Evolutionary conservation across 139 green algal genomes (phyloP), one percentile per base, ranked within the genome.

Genomic region (Limnomonas spitsbergensis): DNA sequence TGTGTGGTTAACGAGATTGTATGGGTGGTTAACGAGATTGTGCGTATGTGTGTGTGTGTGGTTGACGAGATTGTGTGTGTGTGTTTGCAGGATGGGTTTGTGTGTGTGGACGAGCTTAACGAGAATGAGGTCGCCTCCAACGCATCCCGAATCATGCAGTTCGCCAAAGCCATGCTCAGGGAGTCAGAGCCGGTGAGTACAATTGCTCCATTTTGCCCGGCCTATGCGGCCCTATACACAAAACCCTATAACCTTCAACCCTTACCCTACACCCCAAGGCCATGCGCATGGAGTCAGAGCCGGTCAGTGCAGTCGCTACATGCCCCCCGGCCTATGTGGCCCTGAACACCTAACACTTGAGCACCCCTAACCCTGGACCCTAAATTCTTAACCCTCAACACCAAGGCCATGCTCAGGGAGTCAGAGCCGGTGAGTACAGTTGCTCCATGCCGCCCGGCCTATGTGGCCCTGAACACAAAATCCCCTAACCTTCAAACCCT

Each of bases 371-470:
- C n/a, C n/a, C n/a, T n/a, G n/a, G n/a, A n/a, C n/a, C n/a, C n/a
- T n/a, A n/a, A n/a, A n/a, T n/a, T n/a, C n/a, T n/a, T n/a, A n/a
- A n/a, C n/a, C n/a, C n/a, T n/a, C n/a, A n/a, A n/a, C 7, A 80
- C 83, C 24, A 88, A 88, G 42, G 77, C 80, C 7, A 85, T 88
- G 66, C 80, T 88, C 40, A 76, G 83, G 27, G 83, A 88, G 52
- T 78, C 72, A 3, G 74, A 77, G 76, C 72, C 77, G 40, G 79
- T 87, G 38, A 52, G 20, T 20, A 37, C n/a, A 70, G 32, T 70
- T 14, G 4, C 4, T 70, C 4, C n/a, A 70, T 20, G n/a, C 35
- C 47, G 40, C 6, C 27, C 4, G 27, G 9, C 27, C 7, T 4
- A 26, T 40, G 40, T 26, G 42, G 4, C 34, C 32, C 7, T 53